Evolutionary conservation across 2,329 filamentous ascomycete genomes (phyloP), one percentile per base, ranked within the genome.

Genomic region (Venturia carpophila): DNA sequence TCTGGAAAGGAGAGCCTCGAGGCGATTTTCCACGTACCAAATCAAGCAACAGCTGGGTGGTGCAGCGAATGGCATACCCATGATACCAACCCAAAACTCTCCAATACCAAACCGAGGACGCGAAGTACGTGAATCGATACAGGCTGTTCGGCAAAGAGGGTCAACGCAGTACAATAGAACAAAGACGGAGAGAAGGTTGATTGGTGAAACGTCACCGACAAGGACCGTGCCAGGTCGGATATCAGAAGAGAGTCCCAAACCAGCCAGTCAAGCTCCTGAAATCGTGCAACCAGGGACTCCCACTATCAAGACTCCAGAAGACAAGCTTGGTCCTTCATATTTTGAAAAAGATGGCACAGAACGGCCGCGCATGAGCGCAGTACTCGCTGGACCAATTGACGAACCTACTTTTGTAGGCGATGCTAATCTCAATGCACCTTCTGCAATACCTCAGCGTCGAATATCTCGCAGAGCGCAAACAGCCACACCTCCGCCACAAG

Each of bases 21-120:
- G 93, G 69, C 83, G 94, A 71, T 99, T 97, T 74, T 97, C 94
- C 1, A 90, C 92, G 64, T 99, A 97, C 74, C 94, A 99, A 73
- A 96, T 99, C 70, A 91, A 91, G 58, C 97, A 97, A 73, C 92
- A 96, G 71, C 80, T 97, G 1, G 93, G 93, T 13, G 84, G 87
- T 19, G 87, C 88, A 47, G 84, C 89, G 19, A 92, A 87, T 75
- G 91, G 90, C 24, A 88, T 97, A 19, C 91, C 92, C 7, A 89
- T 95, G 72, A 84, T 97, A 24, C 92, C 93, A 34, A 82, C 90
- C 5, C 91, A 95, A 73, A 91, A 87, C 67, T 88, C 88, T 4
- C 91, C 90, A 1, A 83, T 93, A 68, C 92, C 92, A 5, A 96
- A 96, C 72, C 84, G 92, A 67, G 91, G 91, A 39, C 84, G 90